Conservation (phyloP, 2,329 filamentous ascomycete genomes). For the Monilinia fructigena region DNA sequence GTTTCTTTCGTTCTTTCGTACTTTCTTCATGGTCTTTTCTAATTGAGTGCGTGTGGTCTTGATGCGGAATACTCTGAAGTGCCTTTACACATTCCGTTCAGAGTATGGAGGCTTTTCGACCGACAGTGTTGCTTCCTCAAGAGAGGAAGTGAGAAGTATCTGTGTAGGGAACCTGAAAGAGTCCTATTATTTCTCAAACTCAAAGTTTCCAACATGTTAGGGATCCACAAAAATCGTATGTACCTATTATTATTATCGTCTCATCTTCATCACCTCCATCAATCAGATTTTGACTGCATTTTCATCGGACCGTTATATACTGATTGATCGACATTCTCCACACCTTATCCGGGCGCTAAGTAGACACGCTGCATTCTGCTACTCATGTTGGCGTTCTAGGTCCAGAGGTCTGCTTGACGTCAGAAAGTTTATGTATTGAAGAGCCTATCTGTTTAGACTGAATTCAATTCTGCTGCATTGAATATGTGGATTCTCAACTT, state of each 20-base stretch:
- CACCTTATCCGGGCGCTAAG: neutral
- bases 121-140: neutral
- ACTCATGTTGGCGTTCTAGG: neutral
- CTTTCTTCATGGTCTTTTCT: neutral
- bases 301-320: neutral
- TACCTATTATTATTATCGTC: neutral
- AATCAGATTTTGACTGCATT: neutral
- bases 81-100: neutral
- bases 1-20: neutral
- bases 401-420: neutral
- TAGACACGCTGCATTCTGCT: neutral
- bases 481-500: neutral
- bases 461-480: neutral
- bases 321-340: neutral
- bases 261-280: no score
- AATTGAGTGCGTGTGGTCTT: neutral
- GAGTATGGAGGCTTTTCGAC: neutral
- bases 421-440: neutral
- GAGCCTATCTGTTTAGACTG: accelerated
- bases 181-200: neutral
- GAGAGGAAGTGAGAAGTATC: neutral
- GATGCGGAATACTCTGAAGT: neutral
- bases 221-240: neutral
- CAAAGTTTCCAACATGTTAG: neutral
- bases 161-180: neutral